Conservation (phyloP, 257 asterid genomes). For the Haberlea rhodopensis region DNA sequence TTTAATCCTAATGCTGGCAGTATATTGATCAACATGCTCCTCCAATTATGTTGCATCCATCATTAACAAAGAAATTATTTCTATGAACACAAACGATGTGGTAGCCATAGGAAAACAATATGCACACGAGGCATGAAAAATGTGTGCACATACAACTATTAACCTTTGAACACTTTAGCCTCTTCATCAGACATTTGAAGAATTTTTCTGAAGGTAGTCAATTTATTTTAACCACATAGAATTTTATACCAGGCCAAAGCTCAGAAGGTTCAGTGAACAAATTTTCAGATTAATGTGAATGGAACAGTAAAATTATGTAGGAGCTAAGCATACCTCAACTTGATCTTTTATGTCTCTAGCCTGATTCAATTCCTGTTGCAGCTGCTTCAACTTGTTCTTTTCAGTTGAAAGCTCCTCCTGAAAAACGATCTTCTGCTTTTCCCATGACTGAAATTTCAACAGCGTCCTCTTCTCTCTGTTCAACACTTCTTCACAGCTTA, state of each 20-base stretch:
- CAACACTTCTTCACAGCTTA: constrained; percentile 67
- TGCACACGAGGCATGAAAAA: too few relatives aligned
- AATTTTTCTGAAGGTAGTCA: constrained; percentile 17
- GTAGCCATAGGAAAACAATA: too few relatives aligned
- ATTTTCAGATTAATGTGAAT: constrained; percentile 19
- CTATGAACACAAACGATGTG: too few relatives aligned
- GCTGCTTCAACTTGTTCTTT: constrained; percentile 41
- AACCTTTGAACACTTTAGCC: constrained; percentile 1
- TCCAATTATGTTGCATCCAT: too few relatives aligned
- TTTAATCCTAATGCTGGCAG: not conserved
- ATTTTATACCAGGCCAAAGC: constrained; percentile 24
- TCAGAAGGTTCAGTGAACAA: not conserved
- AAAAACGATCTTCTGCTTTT: constrained; percentile 68
- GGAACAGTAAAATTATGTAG: constrained; percentile 8
- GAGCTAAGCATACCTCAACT: constrained; percentile 63
- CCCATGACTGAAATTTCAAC: constrained; percentile 73
- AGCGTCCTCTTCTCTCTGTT: constrained; percentile 77
- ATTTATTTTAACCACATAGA: constrained; percentile 15
- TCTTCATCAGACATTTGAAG: constrained; percentile 19
- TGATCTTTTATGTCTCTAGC: constrained; percentile 57
- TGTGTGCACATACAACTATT: not conserved
- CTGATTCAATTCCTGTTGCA: constrained; percentile 54
- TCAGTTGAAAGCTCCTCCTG: constrained; percentile 82
- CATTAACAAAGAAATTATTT: too few relatives aligned
- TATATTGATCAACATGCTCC: constrained; percentile 6